These are phyloP conservation scores for Phialophora chinensis DNA, from an alignment of 2,329 filamentous ascomycete species.

Conservation along the genomic window DNA sequence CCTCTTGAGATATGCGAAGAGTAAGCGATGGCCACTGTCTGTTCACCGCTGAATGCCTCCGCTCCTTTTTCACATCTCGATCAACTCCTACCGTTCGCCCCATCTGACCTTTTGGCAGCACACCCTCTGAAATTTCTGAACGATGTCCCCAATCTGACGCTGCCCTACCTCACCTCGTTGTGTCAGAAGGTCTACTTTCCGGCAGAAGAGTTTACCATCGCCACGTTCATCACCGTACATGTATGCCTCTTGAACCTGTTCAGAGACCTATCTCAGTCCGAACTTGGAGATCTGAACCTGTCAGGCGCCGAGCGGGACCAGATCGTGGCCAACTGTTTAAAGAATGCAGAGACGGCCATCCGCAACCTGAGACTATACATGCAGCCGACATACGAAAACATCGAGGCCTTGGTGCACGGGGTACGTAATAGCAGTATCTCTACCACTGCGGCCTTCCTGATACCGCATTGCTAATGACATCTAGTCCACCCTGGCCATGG, in stretches of 20 bases:
- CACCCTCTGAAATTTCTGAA: slow-evolving; percentile 33
- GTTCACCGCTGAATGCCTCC: too few species aligned
- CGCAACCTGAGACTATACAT: slow-evolving; percentile 62
- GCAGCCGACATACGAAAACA: slow-evolving; percentile 61
- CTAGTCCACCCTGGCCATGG: slow-evolving; percentile 66
- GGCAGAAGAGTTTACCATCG: slow-evolving; percentile 49
- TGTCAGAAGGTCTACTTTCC: slow-evolving; percentile 54
- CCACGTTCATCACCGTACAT: slow-evolving; percentile 49
- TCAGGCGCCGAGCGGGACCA: slow-evolving; percentile 41
- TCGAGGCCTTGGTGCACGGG: slow-evolving; percentile 65
- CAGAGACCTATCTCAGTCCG: slow-evolving; percentile 22
- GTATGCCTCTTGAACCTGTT: slow-evolving; percentile 49
- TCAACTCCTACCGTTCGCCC: neutral
- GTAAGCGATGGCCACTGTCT: slow-evolving; percentile 6
- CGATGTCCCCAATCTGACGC: slow-evolving; percentile 39
- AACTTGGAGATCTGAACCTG: slow-evolving; percentile 35
- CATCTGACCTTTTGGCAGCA: slow-evolving; percentile 11
- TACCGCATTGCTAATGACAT: neutral
- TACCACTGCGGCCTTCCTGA: too few species aligned
- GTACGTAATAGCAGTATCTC: slow-evolving; percentile 48
- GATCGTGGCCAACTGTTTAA: slow-evolving; percentile 47
- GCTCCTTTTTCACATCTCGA: neutral
- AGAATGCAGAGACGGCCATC: slow-evolving; percentile 54
- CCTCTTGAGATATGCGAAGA: slow-evolving; percentile 26
- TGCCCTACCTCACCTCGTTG: slow-evolving; percentile 46